Conservation (phyloP, 2,329 filamentous ascomycete species). For the Phoma sp. region DNA sequence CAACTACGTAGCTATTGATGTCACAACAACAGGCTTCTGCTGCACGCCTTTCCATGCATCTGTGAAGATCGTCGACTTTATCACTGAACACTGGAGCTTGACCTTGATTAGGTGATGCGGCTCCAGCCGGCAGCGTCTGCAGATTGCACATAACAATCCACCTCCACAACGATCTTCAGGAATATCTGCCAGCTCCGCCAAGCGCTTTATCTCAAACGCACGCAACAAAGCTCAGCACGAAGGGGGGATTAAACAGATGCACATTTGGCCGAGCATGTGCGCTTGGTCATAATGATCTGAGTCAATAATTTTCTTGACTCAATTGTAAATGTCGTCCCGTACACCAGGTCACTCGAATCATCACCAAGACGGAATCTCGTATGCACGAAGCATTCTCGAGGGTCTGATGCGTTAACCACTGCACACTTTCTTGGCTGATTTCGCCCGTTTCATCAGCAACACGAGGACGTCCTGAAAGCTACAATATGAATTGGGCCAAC, state of each 20-base stretch:
- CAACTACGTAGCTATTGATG: conserved; percentile 8
- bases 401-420: background rate
- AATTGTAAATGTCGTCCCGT: too few species aligned
- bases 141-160: conserved; percentile 6
- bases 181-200: conserved; percentile 12
- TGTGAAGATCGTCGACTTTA: conserved; percentile 2
- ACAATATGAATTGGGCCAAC: background rate
- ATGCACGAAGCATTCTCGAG: background rate
- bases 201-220: conserved; percentile 15
- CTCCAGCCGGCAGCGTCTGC: conserved; percentile 1
- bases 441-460: background rate
- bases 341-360: background rate
- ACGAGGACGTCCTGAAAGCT: background rate
- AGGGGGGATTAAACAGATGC: background rate
- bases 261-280: background rate
- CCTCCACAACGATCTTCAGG: conserved; percentile 20
- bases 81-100: background rate
- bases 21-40: background rate
- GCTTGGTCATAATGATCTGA: background rate
- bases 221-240: conserved; percentile 3
- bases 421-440: background rate
- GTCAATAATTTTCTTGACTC: background rate
- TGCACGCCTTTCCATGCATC: background rate
- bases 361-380: background rate
- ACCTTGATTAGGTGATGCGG: background rate